These are phyloP conservation scores for Ajuga reptans DNA, from an alignment of 305 asterid species.

Conservation along the genomic window DNA sequence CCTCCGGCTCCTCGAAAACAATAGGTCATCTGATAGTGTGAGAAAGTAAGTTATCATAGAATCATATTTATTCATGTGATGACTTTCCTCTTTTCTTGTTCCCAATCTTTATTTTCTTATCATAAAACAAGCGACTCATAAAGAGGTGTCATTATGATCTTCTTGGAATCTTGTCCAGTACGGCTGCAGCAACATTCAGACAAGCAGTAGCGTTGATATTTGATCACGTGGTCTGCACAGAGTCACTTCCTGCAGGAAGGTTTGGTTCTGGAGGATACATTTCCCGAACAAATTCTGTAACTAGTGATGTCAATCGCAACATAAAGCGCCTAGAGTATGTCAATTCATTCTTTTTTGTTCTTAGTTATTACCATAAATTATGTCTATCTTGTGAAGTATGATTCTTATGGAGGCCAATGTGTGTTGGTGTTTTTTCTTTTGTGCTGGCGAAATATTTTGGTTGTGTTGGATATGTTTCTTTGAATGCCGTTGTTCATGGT, in stretches of 20 bases:
- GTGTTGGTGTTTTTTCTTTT: neutral
- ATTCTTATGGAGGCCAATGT: too few relatives aligned
- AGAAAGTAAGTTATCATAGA: conserved; percentile 60
- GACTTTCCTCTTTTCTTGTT: conserved; percentile 20
- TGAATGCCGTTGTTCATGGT: conserved; percentile 21
- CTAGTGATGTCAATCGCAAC: conserved; percentile 87
- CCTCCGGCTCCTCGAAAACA: conserved; percentile 86
- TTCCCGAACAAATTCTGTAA: conserved; percentile 81
- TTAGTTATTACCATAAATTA: neutral
- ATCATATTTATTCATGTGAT: conserved; percentile 4
- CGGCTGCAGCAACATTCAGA: conserved; percentile 99
- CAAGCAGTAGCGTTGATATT: conserved; percentile 97
- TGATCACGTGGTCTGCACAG: conserved; percentile 73
- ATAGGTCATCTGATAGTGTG: conserved; percentile 94
- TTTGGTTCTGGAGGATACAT: conserved; percentile 76
- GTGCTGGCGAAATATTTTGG: neutral
- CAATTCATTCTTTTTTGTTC: conserved; percentile 14
- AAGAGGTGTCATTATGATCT: conserved; percentile 15
- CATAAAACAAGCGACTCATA: conserved; percentile 3
- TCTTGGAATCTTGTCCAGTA: conserved; percentile 53
- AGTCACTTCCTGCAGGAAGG: conserved; percentile 81
- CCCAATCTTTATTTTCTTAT: conserved; percentile 23
- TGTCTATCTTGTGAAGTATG: too few relatives aligned
- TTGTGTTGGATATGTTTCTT: conserved; percentile 10
- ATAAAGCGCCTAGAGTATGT: conserved; percentile 82